Evolutionary conservation across 1,139 yeast species (phyloP), one percentile per base, ranked within the genome.

Genomic region (Arxiozyma heterogenica): DNA sequence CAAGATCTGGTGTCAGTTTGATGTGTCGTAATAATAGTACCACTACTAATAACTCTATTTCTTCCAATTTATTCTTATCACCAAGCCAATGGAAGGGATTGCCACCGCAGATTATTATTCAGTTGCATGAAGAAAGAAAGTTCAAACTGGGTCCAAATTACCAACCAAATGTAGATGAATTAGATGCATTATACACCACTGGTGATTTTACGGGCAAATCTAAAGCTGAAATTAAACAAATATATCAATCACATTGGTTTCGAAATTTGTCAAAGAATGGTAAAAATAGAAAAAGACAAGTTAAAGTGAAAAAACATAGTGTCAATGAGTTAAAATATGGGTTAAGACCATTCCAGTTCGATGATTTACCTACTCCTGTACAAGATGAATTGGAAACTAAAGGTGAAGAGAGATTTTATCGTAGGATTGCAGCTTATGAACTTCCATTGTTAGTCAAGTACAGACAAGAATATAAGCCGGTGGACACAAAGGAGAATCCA

Each of bases 361-460:
- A 82, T 63, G 87, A 83, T 63, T 73, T 81, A 59, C 83, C 87
- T 25, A 74, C 83, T 7, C 72, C 74, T 27, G 86, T 86, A 3
- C 86, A 82, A 61, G 75, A 79, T 57, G 74, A 80, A 59, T 77
- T 83, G 46, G 78, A 80, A 55, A 84, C 80, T 60, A 86, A 82
- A 63, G 76, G 89, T 58, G 80, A 76, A 56, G 80, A 78, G 61
- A 74, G 87, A 64, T 77, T 80, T 54, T 81, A 85, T 65, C 84
- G 84, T 64, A 79, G 97, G 64, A 75, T 88, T 44, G 86, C 94
- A 39, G 97, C 98, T 0, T 93, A 84, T 71, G 98, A 91, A 69
- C 78, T 91, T 76, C 98, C 98, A 3, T 79, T 84, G 55, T 76
- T 93, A 59, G 82, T 84, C 49, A 82, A 88, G 69, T 85, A 78